Conservation (phyloP, 257 asterid species). For the Jacaranda mimosifolia region DNA sequence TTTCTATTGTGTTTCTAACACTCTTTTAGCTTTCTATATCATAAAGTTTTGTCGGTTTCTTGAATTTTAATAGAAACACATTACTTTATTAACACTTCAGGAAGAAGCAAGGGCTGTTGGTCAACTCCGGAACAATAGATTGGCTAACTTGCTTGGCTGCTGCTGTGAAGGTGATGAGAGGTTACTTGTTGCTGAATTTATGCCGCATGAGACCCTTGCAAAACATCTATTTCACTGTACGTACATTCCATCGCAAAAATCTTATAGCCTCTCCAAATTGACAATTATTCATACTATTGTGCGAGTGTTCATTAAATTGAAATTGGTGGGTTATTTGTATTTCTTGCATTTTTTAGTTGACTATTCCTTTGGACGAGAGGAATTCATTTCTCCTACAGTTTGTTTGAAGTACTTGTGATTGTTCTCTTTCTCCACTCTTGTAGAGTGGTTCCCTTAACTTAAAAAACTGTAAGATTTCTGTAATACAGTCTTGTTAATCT, state of each 20-base stretch:
- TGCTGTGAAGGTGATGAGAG: slow-evolving; percentile 98
- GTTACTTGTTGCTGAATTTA: slow-evolving; percentile 91
- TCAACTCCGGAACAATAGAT: slow-evolving; percentile 77
- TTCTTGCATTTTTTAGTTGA: neutral
- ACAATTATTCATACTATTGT: neutral
- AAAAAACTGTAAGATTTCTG: neutral
- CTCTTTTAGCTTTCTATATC: slow-evolving; percentile 20
- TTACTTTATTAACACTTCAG: slow-evolving; percentile 47
- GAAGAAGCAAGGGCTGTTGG: slow-evolving; percentile 97
- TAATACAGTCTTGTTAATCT: neutral
- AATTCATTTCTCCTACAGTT: neutral
- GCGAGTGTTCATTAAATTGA: neutral
- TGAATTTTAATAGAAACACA: slow-evolving; percentile 23
- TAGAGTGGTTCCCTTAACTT: neutral
- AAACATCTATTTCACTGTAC: slow-evolving; percentile 96
- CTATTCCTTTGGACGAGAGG: neutral
- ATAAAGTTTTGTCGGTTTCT: neutral
- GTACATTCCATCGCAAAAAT: slow-evolving; percentile 35
- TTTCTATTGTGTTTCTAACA: slow-evolving; percentile 3
- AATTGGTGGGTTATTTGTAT: neutral
- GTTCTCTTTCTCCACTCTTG: too few species aligned
- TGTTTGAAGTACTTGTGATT: neutral
- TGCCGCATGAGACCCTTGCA: slow-evolving; percentile 98
- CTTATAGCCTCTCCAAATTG: neutral
- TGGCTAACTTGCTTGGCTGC: slow-evolving; percentile 93